A percentile compares a stretch with the other conserved stretches of the same genome.
phyloP scores from a whole-genome alignment of 2,329 filamentous ascomycete species.

The Hysterium pulicare region DNA sequence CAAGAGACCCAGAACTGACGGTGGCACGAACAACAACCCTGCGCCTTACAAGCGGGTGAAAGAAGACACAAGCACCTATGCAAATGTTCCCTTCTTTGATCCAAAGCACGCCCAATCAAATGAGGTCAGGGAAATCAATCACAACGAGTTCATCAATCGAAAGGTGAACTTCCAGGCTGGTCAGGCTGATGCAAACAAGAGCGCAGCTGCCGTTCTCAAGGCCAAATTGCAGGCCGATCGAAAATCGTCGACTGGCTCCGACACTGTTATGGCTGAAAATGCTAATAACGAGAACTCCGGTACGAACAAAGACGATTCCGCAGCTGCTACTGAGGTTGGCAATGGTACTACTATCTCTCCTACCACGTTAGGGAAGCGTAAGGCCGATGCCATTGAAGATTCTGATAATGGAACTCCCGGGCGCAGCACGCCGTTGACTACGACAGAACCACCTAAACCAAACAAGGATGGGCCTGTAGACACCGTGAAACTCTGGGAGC shows the following conservation, averaged over 20 bases:
- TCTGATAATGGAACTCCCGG: constrained; percentile 57
- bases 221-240: constrained; percentile 62
- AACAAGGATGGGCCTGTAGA: constrained; percentile 67
- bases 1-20: constrained; percentile 7
- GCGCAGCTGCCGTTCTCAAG: constrained; percentile 82
- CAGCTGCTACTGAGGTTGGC: constrained; percentile 22
- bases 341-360: constrained; percentile 30
- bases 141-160: constrained; percentile 83
- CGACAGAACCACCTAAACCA: constrained; percentile 40
- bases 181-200: constrained; percentile 84
- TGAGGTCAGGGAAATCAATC: constrained; percentile 59
- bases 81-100: constrained; percentile 34
- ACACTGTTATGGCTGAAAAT: constrained; percentile 22
- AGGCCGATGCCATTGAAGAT: constrained; percentile 66
- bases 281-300: constrained; percentile 18
- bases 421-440: constrained; percentile 53
- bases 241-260: too few species aligned
- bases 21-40: constrained; percentile 14
- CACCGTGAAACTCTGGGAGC: constrained; percentile 87
- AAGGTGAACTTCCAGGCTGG: constrained; percentile 49
- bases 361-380: constrained; percentile 69
- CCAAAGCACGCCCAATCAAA: constrained; percentile 37
- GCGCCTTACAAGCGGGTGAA: constrained; percentile 32
- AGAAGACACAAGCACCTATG: constrained; percentile 33
- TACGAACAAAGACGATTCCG: constrained; percentile 32